Evolutionary conservation across 495 filamentous ascomycete genomes (phyloP), one percentile per base, ranked within the genome.

Genomic region (Lasiosphaeria miniovina): DNA sequence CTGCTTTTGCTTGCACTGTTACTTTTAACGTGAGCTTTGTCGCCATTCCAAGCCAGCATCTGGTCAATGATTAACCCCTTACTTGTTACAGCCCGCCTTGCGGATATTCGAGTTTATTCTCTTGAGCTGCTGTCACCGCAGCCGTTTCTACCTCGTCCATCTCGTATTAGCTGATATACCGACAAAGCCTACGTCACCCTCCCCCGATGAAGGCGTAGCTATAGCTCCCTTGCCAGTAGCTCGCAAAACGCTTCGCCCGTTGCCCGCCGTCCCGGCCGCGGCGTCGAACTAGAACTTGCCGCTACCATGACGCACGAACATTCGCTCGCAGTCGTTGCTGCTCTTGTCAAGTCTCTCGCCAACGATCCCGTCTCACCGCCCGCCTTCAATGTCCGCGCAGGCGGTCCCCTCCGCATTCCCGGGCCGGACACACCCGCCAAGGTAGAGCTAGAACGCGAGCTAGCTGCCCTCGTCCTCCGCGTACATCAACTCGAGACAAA

Each of bases 391-490:
- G 60, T 65, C 53, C 68, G 67, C 61, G 63, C 69, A 48, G 73
- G 65, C 52, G 80, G 80, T 61, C 68, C 75, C 57, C 68, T 86
- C 61, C 78, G 75, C 54, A 73, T 93, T 4, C 90, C 90, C 12
- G 90, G 90, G 58, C 12, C 43, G 77, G 75, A 55, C 72, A 92
- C 5, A 89, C 90, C n/a, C 89, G 90, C 59, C 77, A 93, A 93
- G 75, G 74, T 77, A 60, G 78, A 80, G 49, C 81, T 93, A 51
- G 89, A 91, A 72, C 76, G 76, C 58, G 89, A 91, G 68, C 80
- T 93, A 52, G 82, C 84, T 55, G 83, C 86, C 55, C 79, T 93
- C 57, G 79, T 84, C 53, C 76, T 82, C 58, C 77, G 89, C 49
- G 78, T 93, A 54, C 84, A 88, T 63, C 81, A 81, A 58, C 80